Evolutionary conservation across 2,329 filamentous ascomycete species (phyloP).

Genomic region (Scedosporium aurantiacum): DNA sequence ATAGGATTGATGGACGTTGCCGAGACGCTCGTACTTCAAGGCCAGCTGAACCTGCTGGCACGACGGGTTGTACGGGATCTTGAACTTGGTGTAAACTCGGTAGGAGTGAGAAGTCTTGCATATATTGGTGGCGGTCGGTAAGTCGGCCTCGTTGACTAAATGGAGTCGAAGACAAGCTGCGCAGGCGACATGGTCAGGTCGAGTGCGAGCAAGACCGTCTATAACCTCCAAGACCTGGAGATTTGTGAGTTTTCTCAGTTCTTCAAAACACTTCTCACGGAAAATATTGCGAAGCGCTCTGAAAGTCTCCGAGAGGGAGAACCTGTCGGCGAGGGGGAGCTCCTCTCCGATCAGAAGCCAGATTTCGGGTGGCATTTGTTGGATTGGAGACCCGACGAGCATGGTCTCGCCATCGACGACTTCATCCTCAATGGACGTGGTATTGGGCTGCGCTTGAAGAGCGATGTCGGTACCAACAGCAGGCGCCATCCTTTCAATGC

Average conservation of each 20-base stretch:
- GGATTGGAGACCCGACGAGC: no score
- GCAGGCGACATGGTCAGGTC: not conserved
- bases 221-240: no score
- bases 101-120: not conserved
- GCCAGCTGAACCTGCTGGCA: not conserved
- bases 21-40: not conserved
- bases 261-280: not conserved
- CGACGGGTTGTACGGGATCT: not conserved
- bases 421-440: no score
- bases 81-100: not conserved
- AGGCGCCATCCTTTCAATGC: no score
- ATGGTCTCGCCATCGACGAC: no score
- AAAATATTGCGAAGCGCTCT: not conserved
- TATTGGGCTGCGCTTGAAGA: no score
- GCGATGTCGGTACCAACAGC: no score
- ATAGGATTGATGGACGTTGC: not conserved
- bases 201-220: not conserved
- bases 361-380: not conserved
- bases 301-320: not conserved
- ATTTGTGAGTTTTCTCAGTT: not conserved
- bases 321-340: not conserved
- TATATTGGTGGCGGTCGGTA: not conserved
- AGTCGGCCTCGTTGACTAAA: not conserved
- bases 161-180: not conserved
- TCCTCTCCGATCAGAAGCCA: not conserved